These are phyloP conservation scores for Rhodotorula kratochvilovae DNA, from an alignment of 768 basidiomycete genomes.

Conservation along the genomic window DNA sequence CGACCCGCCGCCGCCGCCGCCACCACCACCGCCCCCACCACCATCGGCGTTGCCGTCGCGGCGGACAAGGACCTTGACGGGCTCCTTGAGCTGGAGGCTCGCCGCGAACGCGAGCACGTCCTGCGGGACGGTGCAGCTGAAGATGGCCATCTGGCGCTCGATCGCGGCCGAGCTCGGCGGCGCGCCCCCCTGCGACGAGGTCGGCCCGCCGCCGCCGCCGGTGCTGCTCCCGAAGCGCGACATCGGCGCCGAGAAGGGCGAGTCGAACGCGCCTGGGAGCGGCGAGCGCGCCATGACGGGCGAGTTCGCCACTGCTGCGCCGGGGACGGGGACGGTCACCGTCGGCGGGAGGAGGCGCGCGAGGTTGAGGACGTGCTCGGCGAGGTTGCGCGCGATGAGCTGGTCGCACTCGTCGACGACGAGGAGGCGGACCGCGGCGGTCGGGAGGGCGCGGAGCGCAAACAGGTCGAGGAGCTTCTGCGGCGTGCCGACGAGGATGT, in stretches of 20 bases:
- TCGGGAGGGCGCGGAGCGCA: slow-evolving; percentile 48
- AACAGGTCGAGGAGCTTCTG: slow-evolving; percentile 93
- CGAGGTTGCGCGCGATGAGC: slow-evolving; percentile 90
- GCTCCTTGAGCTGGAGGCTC: slow-evolving; percentile 87
- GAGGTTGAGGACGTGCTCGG: slow-evolving; percentile 89
- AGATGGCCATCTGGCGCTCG: slow-evolving; percentile 87
- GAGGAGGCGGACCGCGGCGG: slow-evolving; percentile 74
- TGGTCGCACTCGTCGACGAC: slow-evolving; percentile 98
- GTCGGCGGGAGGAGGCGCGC: slow-evolving; percentile 83
- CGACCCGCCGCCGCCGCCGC: too few species aligned
- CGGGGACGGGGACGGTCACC: slow-evolving; percentile 57
- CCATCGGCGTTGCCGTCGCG: slow-evolving; percentile 52
- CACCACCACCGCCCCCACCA: neutral
- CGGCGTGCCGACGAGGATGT: slow-evolving; percentile 93
- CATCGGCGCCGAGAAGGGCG: slow-evolving; percentile 43
- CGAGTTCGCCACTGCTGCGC: slow-evolving; percentile 33
- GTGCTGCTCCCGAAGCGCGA: slow-evolving; percentile 41
- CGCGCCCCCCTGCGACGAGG: slow-evolving; percentile 10
- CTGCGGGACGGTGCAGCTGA: slow-evolving; percentile 92
- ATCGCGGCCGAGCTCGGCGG: slow-evolving; percentile 45
- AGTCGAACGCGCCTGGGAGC: slow-evolving; percentile 42
- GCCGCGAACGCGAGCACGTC: slow-evolving; percentile 94
- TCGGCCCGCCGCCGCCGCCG: slow-evolving; percentile 26
- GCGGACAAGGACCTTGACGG: slow-evolving; percentile 93
- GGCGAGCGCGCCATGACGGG: slow-evolving; percentile 42